A percentile compares a stretch with the other conserved stretches of the same genome.
Evolutionary conservation across 23 red algal genomes (phyloP).

Genomic region (Gracilaria caudata): DNA sequence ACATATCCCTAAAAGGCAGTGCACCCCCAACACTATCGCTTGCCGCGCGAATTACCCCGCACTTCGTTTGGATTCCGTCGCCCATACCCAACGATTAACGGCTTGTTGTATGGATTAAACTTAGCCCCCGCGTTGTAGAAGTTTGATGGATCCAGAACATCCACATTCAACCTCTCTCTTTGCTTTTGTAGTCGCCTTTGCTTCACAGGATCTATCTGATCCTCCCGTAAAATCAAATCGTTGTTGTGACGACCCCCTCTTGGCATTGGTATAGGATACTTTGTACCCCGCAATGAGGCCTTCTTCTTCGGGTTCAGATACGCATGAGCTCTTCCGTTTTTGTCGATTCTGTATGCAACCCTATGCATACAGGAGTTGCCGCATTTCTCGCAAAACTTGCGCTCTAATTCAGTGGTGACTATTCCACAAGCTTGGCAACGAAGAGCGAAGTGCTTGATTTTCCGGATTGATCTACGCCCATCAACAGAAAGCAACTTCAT

Average conservation of each 20-base stretch:
- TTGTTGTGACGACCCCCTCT: conserved; percentile 79
- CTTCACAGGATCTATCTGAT: conserved; percentile 72
- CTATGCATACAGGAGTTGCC: conserved; percentile 78
- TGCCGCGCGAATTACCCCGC: conserved; percentile 15
- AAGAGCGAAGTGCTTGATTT: conserved; percentile 72
- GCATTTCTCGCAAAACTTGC: conserved; percentile 84
- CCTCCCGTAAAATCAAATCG: conserved; percentile 86
- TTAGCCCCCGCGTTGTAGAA: conserved; percentile 84
- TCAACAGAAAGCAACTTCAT: conserved; percentile 79
- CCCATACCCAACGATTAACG: conserved; percentile 75
- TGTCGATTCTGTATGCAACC: conserved; percentile 69
- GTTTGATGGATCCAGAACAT: conserved; percentile 74
- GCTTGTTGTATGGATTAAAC: conserved; percentile 60
- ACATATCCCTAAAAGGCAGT: not conserved
- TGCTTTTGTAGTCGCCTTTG: conserved; percentile 49
- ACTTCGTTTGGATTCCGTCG: conserved; percentile 73
- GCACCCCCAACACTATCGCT: conserved; percentile 4
- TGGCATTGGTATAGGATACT: conserved; percentile 92
- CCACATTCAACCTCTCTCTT: conserved; percentile 53
- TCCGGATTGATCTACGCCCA: conserved; percentile 72
- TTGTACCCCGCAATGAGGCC: conserved; percentile 69
- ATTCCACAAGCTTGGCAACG: conserved; percentile 76
- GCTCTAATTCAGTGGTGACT: conserved; percentile 68
- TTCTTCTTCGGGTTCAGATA: conserved; percentile 70
- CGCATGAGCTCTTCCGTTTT: conserved; percentile 66